These are phyloP conservation scores for Groenewaldozyma sp. DNA, from an alignment of 1,139 yeast genomes.

Conservation along the genomic window DNA sequence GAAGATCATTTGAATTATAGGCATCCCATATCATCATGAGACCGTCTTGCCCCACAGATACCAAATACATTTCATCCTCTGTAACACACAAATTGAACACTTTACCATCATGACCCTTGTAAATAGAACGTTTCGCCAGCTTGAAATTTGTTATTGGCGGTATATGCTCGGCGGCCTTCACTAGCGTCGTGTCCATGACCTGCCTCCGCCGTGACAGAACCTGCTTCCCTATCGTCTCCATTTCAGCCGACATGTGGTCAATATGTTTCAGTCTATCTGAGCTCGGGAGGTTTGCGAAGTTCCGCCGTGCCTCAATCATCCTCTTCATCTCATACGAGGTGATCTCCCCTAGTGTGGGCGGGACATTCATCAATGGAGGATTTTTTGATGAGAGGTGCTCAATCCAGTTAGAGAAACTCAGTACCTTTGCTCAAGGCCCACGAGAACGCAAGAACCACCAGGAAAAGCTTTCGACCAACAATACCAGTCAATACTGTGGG, in stretches of 20 bases:
- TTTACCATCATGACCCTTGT: conserved; percentile 71
- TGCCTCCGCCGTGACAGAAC: conserved; percentile 13
- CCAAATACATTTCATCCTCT: conserved; percentile 45
- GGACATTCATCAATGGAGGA: too few relatives aligned
- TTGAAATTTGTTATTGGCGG: conserved; percentile 13
- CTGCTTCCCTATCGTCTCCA: conserved; percentile 16
- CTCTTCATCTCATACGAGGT: neutral
- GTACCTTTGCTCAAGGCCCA: too few relatives aligned
- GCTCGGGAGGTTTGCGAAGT: neutral
- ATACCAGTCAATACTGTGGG: too few relatives aligned
- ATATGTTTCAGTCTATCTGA: conserved; percentile 15
- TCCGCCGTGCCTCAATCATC: neutral
- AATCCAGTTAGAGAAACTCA: too few relatives aligned
- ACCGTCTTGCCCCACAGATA: conserved; percentile 79
- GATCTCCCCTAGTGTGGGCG: too few relatives aligned
- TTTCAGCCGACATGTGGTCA: conserved; percentile 16
- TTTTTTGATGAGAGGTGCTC: too few relatives aligned
- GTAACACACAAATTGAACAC: conserved; percentile 65
- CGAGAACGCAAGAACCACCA: too few relatives aligned
- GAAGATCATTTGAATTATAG: conserved; percentile 52
- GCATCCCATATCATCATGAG: conserved; percentile 80
- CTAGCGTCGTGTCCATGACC: conserved; percentile 17
- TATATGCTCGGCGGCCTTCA: conserved; percentile 13
- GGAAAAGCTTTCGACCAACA: too few relatives aligned
- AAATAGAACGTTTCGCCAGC: conserved; percentile 21